Evolutionary conservation across 768 basidiomycete species (phyloP), one percentile per base, ranked within the genome.

Genomic region (Auricularia cornea): DNA sequence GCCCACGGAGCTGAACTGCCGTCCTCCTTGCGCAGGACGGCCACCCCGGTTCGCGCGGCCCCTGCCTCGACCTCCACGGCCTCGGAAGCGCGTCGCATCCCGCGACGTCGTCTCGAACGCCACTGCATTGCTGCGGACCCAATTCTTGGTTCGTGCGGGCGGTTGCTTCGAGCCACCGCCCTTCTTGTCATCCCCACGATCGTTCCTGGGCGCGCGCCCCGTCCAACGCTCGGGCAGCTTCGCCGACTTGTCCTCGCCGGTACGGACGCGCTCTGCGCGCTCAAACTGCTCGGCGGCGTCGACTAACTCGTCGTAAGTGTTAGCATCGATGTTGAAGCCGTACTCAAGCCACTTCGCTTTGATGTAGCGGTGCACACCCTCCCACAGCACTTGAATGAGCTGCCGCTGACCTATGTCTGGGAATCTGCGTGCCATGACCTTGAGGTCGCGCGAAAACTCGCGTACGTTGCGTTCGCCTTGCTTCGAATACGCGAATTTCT

Each of bases 381-480:
- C 67, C 77, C 77, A 81, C 0, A 81, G 66, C 11, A 70, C 68
- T 10, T 72, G 66, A 0, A 77, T 73, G 8, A 67, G 51, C 14
- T 78, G 74, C 0, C 65, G 62, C 3, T 75, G 64, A 3, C 71
- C 68, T 0, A 68, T 64, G 3, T 68, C 51, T 0, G 77, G 77
- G 8, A 78, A 73, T 61, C 75, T 73, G 11, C 69, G 68, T 63
- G 68, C 76, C 0, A 79, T 41, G 16, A 72, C 73, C 28, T 75
- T 70, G 0, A 80, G 59, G 48, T 78, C 72, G 44, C 72, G 72
- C 2, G 72, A 68, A 63, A 72, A 80, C 6, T 74, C 72, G 0
- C 68, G 63, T 0, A 80, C 74, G 0, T 66, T 69, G 11, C 68
- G 70, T 2, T 70, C 59, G 2, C 68, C 63, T 57, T 80, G 78